Base-by-base conservation (phyloP, 495 filamentous ascomycete species). In the Penicillium canariense region DNA sequence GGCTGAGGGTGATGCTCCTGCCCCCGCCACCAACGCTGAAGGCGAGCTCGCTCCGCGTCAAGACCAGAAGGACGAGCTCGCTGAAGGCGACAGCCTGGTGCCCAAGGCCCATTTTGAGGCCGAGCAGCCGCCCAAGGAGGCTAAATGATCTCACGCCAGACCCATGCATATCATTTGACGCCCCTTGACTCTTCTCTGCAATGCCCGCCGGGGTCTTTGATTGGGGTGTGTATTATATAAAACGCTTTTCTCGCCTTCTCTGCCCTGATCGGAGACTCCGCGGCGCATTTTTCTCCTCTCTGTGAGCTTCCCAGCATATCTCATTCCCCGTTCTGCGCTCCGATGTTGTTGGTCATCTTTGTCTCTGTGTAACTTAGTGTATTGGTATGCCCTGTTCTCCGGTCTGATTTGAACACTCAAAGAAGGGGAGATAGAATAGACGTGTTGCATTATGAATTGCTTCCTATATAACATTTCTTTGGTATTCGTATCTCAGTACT, bases 61-160 rank as follows among this genome's bases (percentile, higher is more conserved):
- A 10, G 56, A 59, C n/a, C 55, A 50, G 40, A 40, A 61, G 23
- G 67, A 51, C 48, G 66, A 62, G 54, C 56, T 45, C 22, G 44
- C 69, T 39, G 77, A 81, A 61, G 68, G 62, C 42, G 79, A 76
- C 2, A 61, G 62, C 22, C 54, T 81, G 44, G 59, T 83, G 18
- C 76, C 81, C 48, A 83, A 81, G 68, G 77, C 76, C 38, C 65
- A 66, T 39, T 73, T 77, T 63, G 77, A 83, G 61, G 69, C 71
- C n/a, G 68, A 72, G 50, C 54, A 54, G 40, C 64, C 68, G 59
- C 69, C 60, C 50, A 18, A 62, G 52, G 55, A 52, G 51, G 36
- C 54, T 46, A 68, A 52, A 61, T 68, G 61, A 68, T 32, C 20
- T 40, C 27, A 8, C 43, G 17, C 36, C 46, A 17, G 27, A 35